Evolutionary conservation across 768 basidiomycete species (phyloP).

Genomic region (Naganishia randhawae): DNA sequence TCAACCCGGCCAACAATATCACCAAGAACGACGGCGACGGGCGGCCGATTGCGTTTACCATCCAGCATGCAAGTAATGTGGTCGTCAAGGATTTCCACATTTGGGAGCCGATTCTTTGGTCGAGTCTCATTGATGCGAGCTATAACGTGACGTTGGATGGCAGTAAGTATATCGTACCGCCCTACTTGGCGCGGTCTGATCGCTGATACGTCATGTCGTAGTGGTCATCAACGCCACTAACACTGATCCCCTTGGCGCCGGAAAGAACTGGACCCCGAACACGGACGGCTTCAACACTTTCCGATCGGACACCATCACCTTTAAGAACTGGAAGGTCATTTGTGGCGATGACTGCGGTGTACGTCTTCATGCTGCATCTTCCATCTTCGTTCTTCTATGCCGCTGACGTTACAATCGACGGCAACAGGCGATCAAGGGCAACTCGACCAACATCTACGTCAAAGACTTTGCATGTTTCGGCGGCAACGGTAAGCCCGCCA

Average conservation of each 20-base stretch:
- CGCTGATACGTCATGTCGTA: background rate
- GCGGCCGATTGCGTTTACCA: constrained; percentile 5
- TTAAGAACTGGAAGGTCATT: constrained; percentile 2
- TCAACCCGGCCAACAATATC: constrained; percentile 17
- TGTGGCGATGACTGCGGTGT: background rate
- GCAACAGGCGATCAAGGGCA: background rate
- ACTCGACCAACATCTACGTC: background rate
- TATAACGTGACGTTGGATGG: background rate
- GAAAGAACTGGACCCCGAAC: constrained; percentile 3
- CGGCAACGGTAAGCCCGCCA: background rate
- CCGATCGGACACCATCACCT: background rate
- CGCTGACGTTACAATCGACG: background rate
- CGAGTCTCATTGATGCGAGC: background rate
- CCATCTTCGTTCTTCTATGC: no score
- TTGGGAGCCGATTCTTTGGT: constrained; percentile 5
- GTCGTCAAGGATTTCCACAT: constrained; percentile 17
- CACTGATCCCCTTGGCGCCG: background rate
- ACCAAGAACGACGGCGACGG: constrained; percentile 15
- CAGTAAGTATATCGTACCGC: background rate
- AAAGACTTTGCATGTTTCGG: background rate
- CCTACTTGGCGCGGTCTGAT: background rate
- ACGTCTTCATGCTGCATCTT: no score
- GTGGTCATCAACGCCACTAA: background rate
- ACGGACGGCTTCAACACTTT: constrained; percentile 1
- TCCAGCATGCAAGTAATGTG: constrained; percentile 14